Evolutionary conservation across 2,329 filamentous ascomycete genomes (phyloP), one percentile per base, ranked within the genome.

Genomic region (Corinectria fuckeliana): DNA sequence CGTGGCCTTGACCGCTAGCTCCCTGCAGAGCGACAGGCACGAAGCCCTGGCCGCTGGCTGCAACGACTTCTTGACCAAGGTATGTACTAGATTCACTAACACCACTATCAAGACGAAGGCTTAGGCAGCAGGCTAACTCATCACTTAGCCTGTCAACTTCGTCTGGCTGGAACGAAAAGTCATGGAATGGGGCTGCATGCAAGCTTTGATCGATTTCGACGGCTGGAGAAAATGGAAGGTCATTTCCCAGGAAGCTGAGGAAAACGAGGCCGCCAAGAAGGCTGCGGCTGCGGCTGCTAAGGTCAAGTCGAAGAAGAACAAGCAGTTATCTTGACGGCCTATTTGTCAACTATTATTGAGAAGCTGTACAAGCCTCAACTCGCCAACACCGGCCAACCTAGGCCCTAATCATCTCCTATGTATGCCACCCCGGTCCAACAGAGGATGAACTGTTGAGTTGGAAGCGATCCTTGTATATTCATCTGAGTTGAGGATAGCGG

Each of bases 101-200:
- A 9, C 13, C 14, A 1, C 20, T 13, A 2, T n/a, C 36, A 36
- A 36, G 3, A 18, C 28, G 30, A 10, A 25, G 20, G n/a, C 42
- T 10, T 14, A 18, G 20, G 3, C n/a, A 34, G 1, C 16, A 39
- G 21, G 58, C 65, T 71, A 54, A 72, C 45, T 9, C 13, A 38
- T 3, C 28, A 10, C 47, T 41, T 72, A 97, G 92, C 95, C 95
- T 18, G 94, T 99, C 67, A 96, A 96, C 75, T 97, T 97, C 73
- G 91, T 96, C 60, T 99, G 94, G 93, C 86, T 99, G 23, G 92
- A 97, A 75, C 88, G 94, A 58, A 99, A 99, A 76, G 93, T 98
- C 68, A 97, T 96, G 79, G 95, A 99, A 82, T 99, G 95, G 95
- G 95, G 95, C 56, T 98, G 95, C 80, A 99, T 99, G 95, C 95